Evolutionary conservation across 1,139 yeast genomes (phyloP).

Genomic region (Taiozyma onychis): DNA sequence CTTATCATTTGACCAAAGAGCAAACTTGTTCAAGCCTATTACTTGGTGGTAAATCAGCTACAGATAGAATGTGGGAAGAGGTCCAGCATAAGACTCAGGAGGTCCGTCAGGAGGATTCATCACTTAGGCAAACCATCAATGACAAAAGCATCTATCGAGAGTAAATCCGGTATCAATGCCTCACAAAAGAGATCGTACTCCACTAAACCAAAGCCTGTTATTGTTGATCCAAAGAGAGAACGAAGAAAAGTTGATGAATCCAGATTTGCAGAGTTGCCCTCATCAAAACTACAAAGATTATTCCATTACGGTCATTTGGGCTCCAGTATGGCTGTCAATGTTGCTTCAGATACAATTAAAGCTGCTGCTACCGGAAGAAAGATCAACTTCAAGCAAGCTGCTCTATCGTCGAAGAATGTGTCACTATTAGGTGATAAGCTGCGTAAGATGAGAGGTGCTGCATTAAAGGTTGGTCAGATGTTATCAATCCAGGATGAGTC

Average conservation of each 20-base stretch:
- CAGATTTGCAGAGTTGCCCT: constrained; percentile 60
- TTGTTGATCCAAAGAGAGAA: constrained; percentile 3
- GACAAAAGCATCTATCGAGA: background rate
- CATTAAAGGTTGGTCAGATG: constrained; percentile 92
- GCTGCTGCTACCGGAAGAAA: constrained; percentile 51
- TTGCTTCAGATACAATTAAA: constrained; percentile 71
- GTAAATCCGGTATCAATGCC: background rate
- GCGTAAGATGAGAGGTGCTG: constrained; percentile 97
- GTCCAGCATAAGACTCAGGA: background rate
- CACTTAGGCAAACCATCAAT: background rate
- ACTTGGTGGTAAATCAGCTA: background rate
- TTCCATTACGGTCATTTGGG: constrained; percentile 93
- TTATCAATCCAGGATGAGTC: constrained; percentile 88
- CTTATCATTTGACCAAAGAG: background rate
- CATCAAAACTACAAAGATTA: constrained; percentile 76
- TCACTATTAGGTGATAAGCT: constrained; percentile 85
- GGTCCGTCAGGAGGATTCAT: background rate
- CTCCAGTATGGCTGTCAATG: constrained; percentile 85
- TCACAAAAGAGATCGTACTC: constrained; percentile 15
- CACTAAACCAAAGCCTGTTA: constrained; percentile 11
- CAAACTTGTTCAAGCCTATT: background rate
- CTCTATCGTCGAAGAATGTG: constrained; percentile 76
- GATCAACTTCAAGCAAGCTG: constrained; percentile 52
- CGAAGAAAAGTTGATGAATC: constrained; percentile 6
- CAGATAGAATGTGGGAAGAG: background rate